Conservation (phyloP, 345 rosid genomes). For the Pugionium dolabratum region DNA sequence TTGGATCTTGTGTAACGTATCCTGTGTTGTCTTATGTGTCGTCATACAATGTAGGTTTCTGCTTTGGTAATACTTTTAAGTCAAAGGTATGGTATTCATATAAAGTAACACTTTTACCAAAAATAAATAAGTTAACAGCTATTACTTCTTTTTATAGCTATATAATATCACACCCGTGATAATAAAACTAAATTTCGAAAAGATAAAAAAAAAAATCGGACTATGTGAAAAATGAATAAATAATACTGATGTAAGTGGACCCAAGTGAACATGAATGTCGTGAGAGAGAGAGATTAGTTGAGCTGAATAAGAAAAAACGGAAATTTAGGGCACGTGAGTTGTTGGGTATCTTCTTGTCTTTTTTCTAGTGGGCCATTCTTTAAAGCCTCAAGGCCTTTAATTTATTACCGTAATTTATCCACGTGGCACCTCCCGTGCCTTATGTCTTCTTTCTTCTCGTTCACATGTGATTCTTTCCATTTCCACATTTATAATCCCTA, state of each 20-base stretch:
- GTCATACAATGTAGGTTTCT: constrained; percentile 34
- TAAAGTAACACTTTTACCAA: background rate
- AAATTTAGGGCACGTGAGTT: constrained; percentile 36
- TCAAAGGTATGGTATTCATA: no score
- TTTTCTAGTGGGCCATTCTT: constrained; percentile 16
- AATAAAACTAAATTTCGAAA: background rate
- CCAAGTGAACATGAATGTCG: constrained; percentile 40
- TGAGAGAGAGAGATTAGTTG: constrained; percentile 36
- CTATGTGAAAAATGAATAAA: constrained; percentile 21
- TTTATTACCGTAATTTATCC: constrained; percentile 26
- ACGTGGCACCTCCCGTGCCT: constrained; percentile 42
- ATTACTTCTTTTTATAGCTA: background rate
- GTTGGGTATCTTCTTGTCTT: constrained; percentile 36
- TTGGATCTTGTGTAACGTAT: constrained; percentile 29
- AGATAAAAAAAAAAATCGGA: background rate
- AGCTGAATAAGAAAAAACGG: constrained; percentile 16
- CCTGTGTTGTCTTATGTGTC: constrained; percentile 38
- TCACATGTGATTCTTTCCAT: constrained; percentile 31
- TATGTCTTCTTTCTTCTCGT: constrained; percentile 26
- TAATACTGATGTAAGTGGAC: constrained; percentile 23
- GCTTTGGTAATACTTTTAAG: background rate
- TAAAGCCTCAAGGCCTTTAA: constrained; percentile 9
- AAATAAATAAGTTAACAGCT: background rate
- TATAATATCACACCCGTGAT: constrained; percentile 17
- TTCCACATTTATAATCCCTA: constrained; percentile 18